Percentiles rank a stretch among this genome's conserved stretches.
phyloP scores from a whole-genome alignment of 441 rosid genomes.

The Bruguiera hainesii region DNA sequence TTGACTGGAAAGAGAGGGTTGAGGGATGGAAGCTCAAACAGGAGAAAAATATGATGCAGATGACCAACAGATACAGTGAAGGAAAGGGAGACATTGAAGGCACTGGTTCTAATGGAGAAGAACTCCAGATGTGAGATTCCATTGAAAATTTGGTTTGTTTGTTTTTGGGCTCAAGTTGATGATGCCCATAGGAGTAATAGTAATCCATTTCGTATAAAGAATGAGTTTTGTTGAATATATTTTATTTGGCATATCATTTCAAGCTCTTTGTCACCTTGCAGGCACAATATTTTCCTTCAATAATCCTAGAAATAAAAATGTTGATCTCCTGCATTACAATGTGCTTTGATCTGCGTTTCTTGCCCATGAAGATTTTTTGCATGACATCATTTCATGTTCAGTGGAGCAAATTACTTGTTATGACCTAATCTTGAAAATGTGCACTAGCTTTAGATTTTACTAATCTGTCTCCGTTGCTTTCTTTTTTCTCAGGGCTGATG shows the following conservation, averaged over 20 bases:
- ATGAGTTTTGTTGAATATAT: neutral
- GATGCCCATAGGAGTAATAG: neutral
- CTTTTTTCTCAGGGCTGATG: conserved; percentile 71
- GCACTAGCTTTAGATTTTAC: conserved; percentile 1
- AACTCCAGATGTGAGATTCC: conserved; percentile 77
- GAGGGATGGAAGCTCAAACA: conserved; percentile 98
- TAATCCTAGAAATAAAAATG: too few species aligned
- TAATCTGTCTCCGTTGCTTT: conserved; percentile 3
- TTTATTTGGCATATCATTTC: too few species aligned
- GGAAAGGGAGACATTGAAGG: conserved; percentile 92
- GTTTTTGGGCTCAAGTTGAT: conserved; percentile 1
- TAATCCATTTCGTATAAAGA: neutral
- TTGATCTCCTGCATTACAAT: too few species aligned
- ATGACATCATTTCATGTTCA: neutral
- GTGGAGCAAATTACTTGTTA: neutral
- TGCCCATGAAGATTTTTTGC: too few species aligned
- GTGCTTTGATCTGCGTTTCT: too few species aligned
- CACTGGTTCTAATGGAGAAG: conserved; percentile 95
- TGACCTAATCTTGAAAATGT: neutral
- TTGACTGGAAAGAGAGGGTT: conserved; percentile 98
- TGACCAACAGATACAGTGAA: conserved; percentile 69
- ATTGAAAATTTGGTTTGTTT: conserved; percentile 7
- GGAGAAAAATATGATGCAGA: conserved; percentile 74
- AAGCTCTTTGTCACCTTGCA: too few species aligned
- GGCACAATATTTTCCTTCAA: too few species aligned